These are phyloP conservation scores for Cinchona pubescens DNA, from an alignment of 257 asterid genomes.

Conservation along the genomic window DNA sequence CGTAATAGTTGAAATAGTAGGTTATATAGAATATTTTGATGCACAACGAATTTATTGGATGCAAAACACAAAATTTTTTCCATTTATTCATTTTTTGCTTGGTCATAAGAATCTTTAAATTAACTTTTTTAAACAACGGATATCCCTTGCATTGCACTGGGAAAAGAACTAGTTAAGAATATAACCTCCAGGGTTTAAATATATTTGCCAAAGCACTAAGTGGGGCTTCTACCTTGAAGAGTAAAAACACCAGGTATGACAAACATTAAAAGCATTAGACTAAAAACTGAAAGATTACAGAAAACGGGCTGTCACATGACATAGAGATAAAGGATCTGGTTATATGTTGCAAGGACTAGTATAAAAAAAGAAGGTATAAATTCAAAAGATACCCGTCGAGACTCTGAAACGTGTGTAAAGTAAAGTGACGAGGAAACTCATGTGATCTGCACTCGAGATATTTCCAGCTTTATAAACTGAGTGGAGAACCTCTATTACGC, in stretches of 20 bases:
- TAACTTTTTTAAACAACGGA: too few species aligned
- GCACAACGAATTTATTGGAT: too few species aligned
- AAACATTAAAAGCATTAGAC: background rate
- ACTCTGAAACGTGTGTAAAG: slow-evolving; percentile 67
- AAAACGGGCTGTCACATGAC: background rate
- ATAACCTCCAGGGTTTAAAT: background rate
- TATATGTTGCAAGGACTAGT: slow-evolving; percentile 5
- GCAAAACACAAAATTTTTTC: too few species aligned
- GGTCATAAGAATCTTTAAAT: too few species aligned
- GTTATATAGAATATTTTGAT: background rate
- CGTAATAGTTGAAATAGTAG: background rate
- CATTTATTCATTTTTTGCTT: too few species aligned
- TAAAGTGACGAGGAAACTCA: slow-evolving; percentile 74
- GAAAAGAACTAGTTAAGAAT: too few species aligned
- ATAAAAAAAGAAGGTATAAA: slow-evolving; percentile 16
- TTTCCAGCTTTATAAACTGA: slow-evolving; percentile 76
- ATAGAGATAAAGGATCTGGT: background rate
- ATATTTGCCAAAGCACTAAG: background rate
- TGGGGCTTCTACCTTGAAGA: background rate
- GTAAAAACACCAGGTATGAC: too few species aligned
- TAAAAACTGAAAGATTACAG: background rate
- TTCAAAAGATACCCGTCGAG: slow-evolving; percentile 57
- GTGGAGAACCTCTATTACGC: slow-evolving; percentile 69
- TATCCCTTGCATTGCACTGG: too few species aligned
- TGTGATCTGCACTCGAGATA: slow-evolving; percentile 63